A percentile compares a stretch with the other conserved stretches of the same genome.
phyloP scores from a whole-genome alignment of 441 rosid genomes.

The Adansonia madagascariensis region DNA sequence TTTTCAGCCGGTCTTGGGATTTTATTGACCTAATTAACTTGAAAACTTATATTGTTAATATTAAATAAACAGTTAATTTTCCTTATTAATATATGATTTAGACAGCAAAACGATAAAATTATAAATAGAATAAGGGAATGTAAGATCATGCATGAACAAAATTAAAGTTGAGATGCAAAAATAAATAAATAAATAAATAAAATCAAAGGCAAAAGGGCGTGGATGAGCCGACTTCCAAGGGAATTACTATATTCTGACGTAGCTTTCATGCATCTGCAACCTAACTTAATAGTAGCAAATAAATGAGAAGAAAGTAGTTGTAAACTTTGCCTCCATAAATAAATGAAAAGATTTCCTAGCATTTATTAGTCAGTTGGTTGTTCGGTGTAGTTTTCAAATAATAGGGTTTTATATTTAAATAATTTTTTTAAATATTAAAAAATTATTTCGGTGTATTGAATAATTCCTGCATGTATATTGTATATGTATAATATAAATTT shows the following conservation, averaged over 20 bases:
- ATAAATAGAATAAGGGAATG: neutral
- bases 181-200: too few species aligned
- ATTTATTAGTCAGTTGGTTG: slow-evolving; percentile 42
- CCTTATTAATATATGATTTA: neutral
- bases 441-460: too few species aligned
- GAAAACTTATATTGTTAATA: too few species aligned
- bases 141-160: neutral
- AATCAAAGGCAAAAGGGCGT: neutral
- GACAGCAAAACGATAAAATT: neutral
- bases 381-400: neutral
- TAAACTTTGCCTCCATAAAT: neutral
- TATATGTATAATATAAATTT: neutral
- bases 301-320: neutral
- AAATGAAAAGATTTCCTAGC: slow-evolving; percentile 22
- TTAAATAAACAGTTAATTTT: neutral
- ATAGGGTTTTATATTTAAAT: neutral
- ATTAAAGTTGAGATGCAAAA: neutral
- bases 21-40: neutral
- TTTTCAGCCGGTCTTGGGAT: neutral
- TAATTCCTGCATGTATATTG: too few species aligned
- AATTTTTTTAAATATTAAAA: too few species aligned
- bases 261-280: neutral
- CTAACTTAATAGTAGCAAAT: neutral
- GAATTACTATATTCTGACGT: slow-evolving; percentile 16
- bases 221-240: neutral